phyloP scores from a whole-genome alignment of 495 filamentous ascomycete species.

The Parathielavia hyrcaniae region DNA sequence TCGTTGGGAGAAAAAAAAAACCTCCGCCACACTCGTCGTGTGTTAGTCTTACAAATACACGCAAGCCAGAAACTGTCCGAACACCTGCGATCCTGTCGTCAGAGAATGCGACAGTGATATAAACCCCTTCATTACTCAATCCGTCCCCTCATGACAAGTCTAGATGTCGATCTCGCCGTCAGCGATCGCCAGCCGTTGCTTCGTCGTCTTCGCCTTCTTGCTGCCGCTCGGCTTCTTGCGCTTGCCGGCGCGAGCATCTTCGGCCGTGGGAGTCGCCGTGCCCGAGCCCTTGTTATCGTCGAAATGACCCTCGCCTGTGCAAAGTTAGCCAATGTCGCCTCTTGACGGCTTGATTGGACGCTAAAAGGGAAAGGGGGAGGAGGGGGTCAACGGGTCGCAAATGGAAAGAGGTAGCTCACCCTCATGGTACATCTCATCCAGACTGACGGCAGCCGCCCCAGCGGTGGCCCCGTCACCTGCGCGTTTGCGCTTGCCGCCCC shows the following conservation, averaged over 20 bases:
- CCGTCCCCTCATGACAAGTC: neutral
- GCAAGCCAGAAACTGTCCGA: neutral
- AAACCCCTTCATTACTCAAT: conserved; percentile 5
- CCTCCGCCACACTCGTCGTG: neutral
- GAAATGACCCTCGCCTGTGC: conserved; percentile 83
- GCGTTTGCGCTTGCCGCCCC: conserved; percentile 41
- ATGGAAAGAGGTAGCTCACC: conserved; percentile 51
- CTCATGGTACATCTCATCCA: conserved; percentile 99
- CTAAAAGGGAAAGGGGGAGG: neutral
- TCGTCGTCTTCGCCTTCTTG: conserved; percentile 89
- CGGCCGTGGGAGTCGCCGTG: conserved; percentile 68
- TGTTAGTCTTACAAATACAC: neutral
- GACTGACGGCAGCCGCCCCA: conserved; percentile 55
- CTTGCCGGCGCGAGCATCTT: conserved; percentile 44
- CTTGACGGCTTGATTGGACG: neutral
- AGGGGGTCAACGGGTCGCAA: neutral
- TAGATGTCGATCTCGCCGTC: conserved; percentile 57
- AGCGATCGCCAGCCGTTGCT: conserved; percentile 80
- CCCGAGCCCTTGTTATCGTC: conserved; percentile 83
- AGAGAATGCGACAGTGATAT: neutral
- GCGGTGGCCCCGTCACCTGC: conserved; percentile 26
- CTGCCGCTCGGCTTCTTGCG: conserved; percentile 50
- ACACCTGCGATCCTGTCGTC: too few relatives aligned
- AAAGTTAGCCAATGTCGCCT: conserved; percentile 6
- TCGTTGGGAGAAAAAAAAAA: neutral